Conservation (phyloP, 106 monocot genomes). For the Apostasia ramifera region DNA sequence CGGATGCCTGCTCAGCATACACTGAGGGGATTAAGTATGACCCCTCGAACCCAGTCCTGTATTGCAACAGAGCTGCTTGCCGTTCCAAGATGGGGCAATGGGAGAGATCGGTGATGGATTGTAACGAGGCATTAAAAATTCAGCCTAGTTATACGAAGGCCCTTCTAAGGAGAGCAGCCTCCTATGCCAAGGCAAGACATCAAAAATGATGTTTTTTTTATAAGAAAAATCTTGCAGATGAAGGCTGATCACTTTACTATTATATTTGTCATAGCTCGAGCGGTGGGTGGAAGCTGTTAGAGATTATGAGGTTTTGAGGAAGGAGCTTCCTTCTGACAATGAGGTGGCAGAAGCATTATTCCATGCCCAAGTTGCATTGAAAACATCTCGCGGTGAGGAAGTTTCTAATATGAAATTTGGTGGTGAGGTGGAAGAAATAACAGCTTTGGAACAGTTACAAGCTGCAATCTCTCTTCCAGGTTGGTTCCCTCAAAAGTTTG, state of each 20-base stretch:
- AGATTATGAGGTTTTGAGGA: constrained; percentile 57
- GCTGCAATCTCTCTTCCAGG: constrained; percentile 44
- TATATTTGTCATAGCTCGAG: constrained; percentile 28
- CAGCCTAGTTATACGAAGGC: constrained; percentile 57
- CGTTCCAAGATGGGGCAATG: constrained; percentile 56
- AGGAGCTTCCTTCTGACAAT: constrained; percentile 42
- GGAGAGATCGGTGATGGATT: constrained; percentile 56
- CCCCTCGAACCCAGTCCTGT: constrained; percentile 49
- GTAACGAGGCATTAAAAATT: constrained; percentile 49
- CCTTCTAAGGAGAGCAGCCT: constrained; percentile 52
- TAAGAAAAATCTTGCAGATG: background rate
- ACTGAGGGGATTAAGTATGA: constrained; percentile 54
- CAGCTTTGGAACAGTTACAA: constrained; percentile 27
- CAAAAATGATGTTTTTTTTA: background rate
- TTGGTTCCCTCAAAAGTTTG: constrained; percentile 9
- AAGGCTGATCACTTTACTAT: background rate
- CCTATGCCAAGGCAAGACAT: constrained; percentile 29
- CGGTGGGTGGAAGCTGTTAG: constrained; percentile 49
- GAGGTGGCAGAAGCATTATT: constrained; percentile 49
- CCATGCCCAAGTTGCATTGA: constrained; percentile 54
- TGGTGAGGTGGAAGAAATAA: constrained; percentile 50
- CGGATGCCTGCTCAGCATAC: constrained; percentile 50
- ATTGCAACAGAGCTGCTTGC: constrained; percentile 75
- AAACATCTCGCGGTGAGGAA: constrained; percentile 40
- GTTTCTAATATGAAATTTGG: constrained; percentile 55